A percentile compares a stretch with the other conserved stretches of the same genome.
phyloP scores from a whole-genome alignment of 2,329 filamentous ascomycete species.

The Trichoderma oligosporum region DNA sequence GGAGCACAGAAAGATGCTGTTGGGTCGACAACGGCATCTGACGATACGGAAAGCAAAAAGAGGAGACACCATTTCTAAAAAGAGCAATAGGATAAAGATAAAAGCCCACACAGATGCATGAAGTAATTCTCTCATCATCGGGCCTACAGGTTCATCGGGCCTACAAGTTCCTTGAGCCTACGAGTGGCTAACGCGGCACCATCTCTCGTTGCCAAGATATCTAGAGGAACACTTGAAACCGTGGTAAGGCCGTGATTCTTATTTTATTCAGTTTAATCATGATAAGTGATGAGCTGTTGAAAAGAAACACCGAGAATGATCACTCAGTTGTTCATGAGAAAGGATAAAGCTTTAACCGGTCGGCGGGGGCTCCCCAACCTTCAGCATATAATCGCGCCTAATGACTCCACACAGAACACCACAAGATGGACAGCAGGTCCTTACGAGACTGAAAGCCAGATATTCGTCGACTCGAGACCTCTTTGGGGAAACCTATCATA shows the following conservation, averaged over 20 bases:
- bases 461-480: neutral
- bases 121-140: neutral
- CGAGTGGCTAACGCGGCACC: neutral
- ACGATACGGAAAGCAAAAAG: neutral
- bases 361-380: neutral
- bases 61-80: neutral
- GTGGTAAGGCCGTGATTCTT: neutral
- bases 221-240: neutral
- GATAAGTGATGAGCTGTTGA: neutral
- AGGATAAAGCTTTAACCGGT: slow-evolving; percentile 16
- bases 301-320: too few relatives aligned
- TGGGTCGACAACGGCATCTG: too few relatives aligned
- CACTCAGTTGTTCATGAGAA: too few relatives aligned
- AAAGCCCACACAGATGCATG: neutral
- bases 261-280: neutral
- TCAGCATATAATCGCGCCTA: neutral
- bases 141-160: too few relatives aligned
- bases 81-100: neutral
- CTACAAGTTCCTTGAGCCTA: too few relatives aligned
- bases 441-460: neutral
- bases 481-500: neutral
- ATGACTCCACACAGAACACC: neutral
- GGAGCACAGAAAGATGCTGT: too few relatives aligned
- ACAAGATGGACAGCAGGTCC: neutral
- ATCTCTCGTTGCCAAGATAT: neutral